These are phyloP conservation scores for Epichloe brachyelytri DNA, from an alignment of 2,329 filamentous ascomycete species.

Conservation along the genomic window DNA sequence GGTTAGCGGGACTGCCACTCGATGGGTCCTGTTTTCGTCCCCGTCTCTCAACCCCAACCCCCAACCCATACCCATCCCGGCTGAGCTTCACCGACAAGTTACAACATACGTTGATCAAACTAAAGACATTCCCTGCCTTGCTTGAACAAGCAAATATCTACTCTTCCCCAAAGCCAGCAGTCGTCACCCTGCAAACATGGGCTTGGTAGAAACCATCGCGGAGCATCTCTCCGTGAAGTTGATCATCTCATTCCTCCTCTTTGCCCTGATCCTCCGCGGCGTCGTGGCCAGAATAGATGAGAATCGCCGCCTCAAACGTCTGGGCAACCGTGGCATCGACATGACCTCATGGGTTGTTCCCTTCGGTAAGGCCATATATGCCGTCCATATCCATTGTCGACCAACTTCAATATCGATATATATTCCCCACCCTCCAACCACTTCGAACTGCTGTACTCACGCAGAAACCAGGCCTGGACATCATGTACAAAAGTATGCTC, in stretches of 20 bases:
- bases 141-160: too few relatives aligned
- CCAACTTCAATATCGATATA: background rate
- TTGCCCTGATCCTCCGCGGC: conserved; percentile 25
- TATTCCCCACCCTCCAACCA: too few relatives aligned
- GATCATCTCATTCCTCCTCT: conserved; percentile 23
- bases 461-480: conserved; percentile 40
- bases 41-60: too few relatives aligned
- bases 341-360: conserved; percentile 26
- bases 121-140: too few relatives aligned
- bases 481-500: conserved; percentile 44
- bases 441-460: background rate
- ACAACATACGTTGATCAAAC: too few relatives aligned
- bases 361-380: conserved; percentile 25
- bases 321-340: conserved; percentile 29
- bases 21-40: too few relatives aligned
- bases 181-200: conserved; percentile 20
- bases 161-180: too few relatives aligned
- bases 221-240: conserved; percentile 30
- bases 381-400: too few relatives aligned
- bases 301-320: conserved; percentile 29
- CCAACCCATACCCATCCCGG: too few relatives aligned
- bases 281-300: conserved; percentile 26
- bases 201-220: conserved; percentile 36
- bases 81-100: too few relatives aligned
- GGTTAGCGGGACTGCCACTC: too few relatives aligned